Evolutionary conservation across 805 yeast genomes (phyloP).

Genomic region (Schwanniomyces polymorphus): DNA sequence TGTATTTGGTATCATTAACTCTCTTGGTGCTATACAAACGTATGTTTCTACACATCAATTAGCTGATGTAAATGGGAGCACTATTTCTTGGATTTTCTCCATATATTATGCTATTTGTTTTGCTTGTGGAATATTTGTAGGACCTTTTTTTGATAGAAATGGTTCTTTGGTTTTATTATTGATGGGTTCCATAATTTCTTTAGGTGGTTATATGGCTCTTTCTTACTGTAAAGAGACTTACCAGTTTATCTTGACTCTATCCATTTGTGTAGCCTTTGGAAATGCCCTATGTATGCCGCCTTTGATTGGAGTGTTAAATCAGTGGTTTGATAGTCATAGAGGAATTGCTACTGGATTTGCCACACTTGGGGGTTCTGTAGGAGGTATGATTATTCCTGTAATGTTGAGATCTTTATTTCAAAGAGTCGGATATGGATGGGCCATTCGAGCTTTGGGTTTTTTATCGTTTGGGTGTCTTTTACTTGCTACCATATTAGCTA

Average conservation of each 20-base stretch:
- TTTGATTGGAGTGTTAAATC: slow-evolving; percentile 59
- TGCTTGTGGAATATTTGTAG: slow-evolving; percentile 39
- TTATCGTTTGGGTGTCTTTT: slow-evolving; percentile 21
- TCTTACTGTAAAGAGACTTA: slow-evolving; percentile 51
- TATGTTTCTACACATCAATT: slow-evolving; percentile 38
- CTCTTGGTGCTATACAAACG: slow-evolving; percentile 42
- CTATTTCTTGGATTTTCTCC: slow-evolving; percentile 41
- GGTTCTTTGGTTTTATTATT: slow-evolving; percentile 52
- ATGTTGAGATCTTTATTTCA: slow-evolving; percentile 24
- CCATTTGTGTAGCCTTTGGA: slow-evolving; percentile 52
- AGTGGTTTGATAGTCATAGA: slow-evolving; percentile 62
- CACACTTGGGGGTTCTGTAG: slow-evolving; percentile 33
- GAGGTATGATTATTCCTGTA: slow-evolving; percentile 28
- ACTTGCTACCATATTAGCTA: slow-evolving; percentile 22
- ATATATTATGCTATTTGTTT: slow-evolving; percentile 33
- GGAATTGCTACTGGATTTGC: slow-evolving; percentile 41
- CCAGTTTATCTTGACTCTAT: slow-evolving; percentile 57
- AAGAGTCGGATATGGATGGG: slow-evolving; percentile 33
- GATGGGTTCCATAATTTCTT: slow-evolving; percentile 41
- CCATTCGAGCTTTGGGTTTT: slow-evolving; percentile 24
- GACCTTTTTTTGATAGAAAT: slow-evolving; percentile 60
- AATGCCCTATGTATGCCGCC: slow-evolving; percentile 62
- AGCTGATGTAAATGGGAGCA: slow-evolving; percentile 21
- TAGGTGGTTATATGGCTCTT: slow-evolving; percentile 53
- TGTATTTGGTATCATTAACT: slow-evolving; percentile 29